Base-by-base conservation (phyloP, 2,329 filamentous ascomycete genomes). In the Talaromyces sp. region DNA sequence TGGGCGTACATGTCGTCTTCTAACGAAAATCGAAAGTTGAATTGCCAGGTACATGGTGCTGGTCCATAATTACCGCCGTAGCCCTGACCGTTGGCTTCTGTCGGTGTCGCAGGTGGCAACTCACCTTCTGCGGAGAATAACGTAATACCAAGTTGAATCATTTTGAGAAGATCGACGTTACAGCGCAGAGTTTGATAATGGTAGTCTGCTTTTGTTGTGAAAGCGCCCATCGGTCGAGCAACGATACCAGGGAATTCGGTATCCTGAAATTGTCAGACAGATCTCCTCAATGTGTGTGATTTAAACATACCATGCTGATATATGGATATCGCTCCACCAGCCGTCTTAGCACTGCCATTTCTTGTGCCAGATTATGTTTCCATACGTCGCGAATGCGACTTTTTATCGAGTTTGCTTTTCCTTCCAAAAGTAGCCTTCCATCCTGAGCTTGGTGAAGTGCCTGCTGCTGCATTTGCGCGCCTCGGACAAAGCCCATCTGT, bases 201-300 rank as follows among this genome's bases (percentile, higher is more conserved):
- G 75, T 99, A 99, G 73, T 97, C 94, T 69, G 93, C 95, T 81
- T 97, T 98, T 66, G 91, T 95, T 66, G 90, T 88, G 78, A 99
- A 99, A 64, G 90, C 88, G 58, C 95, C 95, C 85, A 99, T 98
- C 1, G 95, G 95, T 70, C 95, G 87, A 31, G 94, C 92, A 62
- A 99, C 94, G 62, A 99, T 93, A 65, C 95, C 95, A n/a, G 95
- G 95, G 72, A 99, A 99, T 76, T 98, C 94, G 27, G 95, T 97
- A 76, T 99, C 95, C 93, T 33, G 57, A 35, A 19, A 37, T 66
- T 16, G 64, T 58, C 47, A 41, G 35, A 13, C 35, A 3, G 39
- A 35, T 14, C 6, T 19, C 11, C 41, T n/a, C 24, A 54, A 50
- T 10, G 7, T 27, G 1, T 11, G 37, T 24, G 27, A 16, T 14